Base-by-base conservation (phyloP, 164 flowering plant species). In the Aristolochia fimbriata region DNA sequence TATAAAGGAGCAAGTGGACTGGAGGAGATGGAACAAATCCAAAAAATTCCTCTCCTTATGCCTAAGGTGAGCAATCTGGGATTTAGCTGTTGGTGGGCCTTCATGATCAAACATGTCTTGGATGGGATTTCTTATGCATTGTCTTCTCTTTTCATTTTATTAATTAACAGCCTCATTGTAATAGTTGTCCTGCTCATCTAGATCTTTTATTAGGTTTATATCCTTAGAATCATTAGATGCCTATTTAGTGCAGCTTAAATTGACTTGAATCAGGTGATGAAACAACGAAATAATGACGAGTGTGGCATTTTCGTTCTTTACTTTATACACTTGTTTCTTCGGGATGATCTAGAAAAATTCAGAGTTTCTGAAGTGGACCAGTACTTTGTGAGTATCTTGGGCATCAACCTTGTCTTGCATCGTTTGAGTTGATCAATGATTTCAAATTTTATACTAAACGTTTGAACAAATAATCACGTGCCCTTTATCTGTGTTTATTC, bases 41-140 rank as follows among this genome's bases (percentile, higher is more conserved):
- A 56, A 24, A 60, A 65, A n/a, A 87, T 87, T 65, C 94, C 94
- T 56, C 65, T 90, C 25, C 57, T 82, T 71, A 75, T 85, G 57
- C 95, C 97, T 16, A 74, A 83, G 88, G 97, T 81, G 58, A 55
- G 5, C 69, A 11, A n/a, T 37, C 9, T 21, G 43, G 12, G 43
- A 24, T 24, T 24, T 19, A 16, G 15, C 51, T 52, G 2, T 25
- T 49, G 22, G 12, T 54, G 50, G 43, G 43, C 43, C 1, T 37
- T 10, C 43, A 37, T 37, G 43, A 10, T 10, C 43, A 37, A 37
- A 10, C 43, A 27, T 2, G 2, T 27, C 43, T 10, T 10, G 43
- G 43, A 3, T 3, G 10, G 4, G 43, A 37, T 37, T 37, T 37
- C 43, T 37, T 37, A 5, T 37, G 10, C 9, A 37, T 37, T 37